Evolutionary conservation across 2,329 filamentous ascomycete genomes (phyloP), one percentile per base, ranked within the genome.

Genomic region (Hymenoscyphus scutula): DNA sequence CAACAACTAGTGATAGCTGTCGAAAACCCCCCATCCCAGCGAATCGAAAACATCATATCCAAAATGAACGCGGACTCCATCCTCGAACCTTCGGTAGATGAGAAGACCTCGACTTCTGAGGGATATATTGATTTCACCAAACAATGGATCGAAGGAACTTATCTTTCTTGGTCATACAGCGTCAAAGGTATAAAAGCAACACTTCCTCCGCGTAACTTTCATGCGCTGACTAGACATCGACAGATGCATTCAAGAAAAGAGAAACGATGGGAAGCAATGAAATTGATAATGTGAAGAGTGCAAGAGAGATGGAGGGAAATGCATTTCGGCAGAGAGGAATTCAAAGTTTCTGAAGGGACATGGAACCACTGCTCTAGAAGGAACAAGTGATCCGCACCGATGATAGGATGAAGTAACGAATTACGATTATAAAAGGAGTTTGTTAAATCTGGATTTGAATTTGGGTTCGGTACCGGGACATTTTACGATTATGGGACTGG

Each of bases 121-220:
- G 23, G 41, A 17, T 73, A 70, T 53, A 68, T 66, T 23, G 69
- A 73, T 10, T 60, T 62, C 15, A 60, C 63, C 8, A 64, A 62
- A 67, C 65, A 62, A 11, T 73, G 70, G 69, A 62, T 72, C 13
- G 71, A 73, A 55, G 69, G 72, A 56, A 73, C 69, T 3, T 73
- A 73, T 54, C 63, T 72, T 32, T 64, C 65, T 38, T 72, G 65
- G 48, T 72, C 66, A 0, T 73, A 72, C 45, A 69, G 67, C 11
- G 58, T 69, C 2, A 73, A 73, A 69, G 70, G 71, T 71, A 54
- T 8, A 37, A 37, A 7, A 27, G 23, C 15, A 27, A 10, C 37
- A 27, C 45, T 60, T 38, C 17, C 25, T 53, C 38, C 55, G 38
- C 27, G 25, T 23, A 29, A 17, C 11, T 15, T 13, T 56, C 15